phyloP scores from a whole-genome alignment of 2,329 filamentous ascomycete species.

The Fusarium sp. region DNA sequence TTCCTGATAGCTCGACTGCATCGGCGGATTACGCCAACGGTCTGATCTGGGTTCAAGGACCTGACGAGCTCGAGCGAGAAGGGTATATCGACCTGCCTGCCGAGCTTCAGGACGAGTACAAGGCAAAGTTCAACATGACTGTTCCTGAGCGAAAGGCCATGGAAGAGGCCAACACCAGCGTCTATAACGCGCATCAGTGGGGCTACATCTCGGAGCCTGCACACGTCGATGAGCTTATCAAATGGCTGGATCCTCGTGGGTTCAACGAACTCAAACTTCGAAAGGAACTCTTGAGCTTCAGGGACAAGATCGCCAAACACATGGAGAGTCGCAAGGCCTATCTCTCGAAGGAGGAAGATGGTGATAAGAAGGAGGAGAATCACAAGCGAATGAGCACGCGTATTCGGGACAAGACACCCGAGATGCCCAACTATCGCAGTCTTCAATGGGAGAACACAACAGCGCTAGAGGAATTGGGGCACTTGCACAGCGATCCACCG shows the following conservation, averaged over 20 bases:
- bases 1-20: slow-evolving; percentile 89
- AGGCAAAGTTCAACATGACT: slow-evolving; percentile 81
- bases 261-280: slow-evolving; percentile 86
- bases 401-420: slow-evolving; percentile 59
- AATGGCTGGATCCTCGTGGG: slow-evolving; percentile 89
- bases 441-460: slow-evolving; percentile 67
- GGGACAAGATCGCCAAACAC: slow-evolving; percentile 78
- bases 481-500: slow-evolving; percentile 66
- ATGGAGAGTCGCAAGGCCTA: slow-evolving; percentile 86
- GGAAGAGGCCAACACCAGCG: slow-evolving; percentile 86
- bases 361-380: slow-evolving; percentile 54
- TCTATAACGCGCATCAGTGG: slow-evolving; percentile 85
- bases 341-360: slow-evolving; percentile 55
- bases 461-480: slow-evolving; percentile 66
- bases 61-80: slow-evolving; percentile 85
- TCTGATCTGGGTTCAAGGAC: slow-evolving; percentile 95
- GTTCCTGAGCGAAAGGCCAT: slow-evolving; percentile 84
- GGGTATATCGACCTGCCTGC: slow-evolving; percentile 84
- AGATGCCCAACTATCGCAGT: slow-evolving; percentile 61
- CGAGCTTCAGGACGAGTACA: slow-evolving; percentile 80
- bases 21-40: slow-evolving; percentile 92
- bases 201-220: slow-evolving; percentile 88
- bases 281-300: slow-evolving; percentile 84
- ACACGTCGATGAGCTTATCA: slow-evolving; percentile 80
- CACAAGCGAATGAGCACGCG: slow-evolving; percentile 59